phyloP scores from a whole-genome alignment of 306 rosid species.

The Quillaja saponaria region DNA sequence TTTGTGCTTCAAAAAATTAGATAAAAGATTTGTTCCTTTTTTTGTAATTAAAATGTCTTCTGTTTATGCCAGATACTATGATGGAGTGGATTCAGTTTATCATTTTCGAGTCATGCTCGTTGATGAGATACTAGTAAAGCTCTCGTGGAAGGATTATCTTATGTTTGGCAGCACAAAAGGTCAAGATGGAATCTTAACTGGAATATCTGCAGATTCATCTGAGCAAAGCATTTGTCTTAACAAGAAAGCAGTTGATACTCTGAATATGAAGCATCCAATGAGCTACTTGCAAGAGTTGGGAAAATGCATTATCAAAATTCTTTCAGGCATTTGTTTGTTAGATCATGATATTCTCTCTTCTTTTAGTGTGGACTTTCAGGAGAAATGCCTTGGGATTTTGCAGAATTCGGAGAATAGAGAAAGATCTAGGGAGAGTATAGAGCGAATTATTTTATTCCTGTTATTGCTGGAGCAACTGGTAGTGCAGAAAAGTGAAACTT shows the following conservation, averaged over 20 bases:
- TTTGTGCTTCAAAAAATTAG: background rate
- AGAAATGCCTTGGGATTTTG: conserved; percentile 49
- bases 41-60: conserved; percentile 27
- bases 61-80: conserved; percentile 59
- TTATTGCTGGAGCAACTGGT: conserved; percentile 69
- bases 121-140: conserved; percentile 66
- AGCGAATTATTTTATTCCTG: conserved; percentile 60
- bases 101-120: conserved; percentile 58
- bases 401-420: conserved; percentile 45
- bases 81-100: conserved; percentile 48
- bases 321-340: conserved; percentile 54
- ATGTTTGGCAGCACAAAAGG: conserved; percentile 39
- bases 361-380: conserved; percentile 59
- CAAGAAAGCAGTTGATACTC: conserved; percentile 42
- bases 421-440: conserved; percentile 42
- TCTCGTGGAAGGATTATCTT: conserved; percentile 73
- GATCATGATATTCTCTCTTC: conserved; percentile 55
- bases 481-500: conserved; percentile 60
- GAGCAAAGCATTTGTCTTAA: conserved; percentile 39
- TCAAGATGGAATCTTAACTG: conserved; percentile 41
- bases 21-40: conserved; percentile 22
- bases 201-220: conserved; percentile 42
- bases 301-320: conserved; percentile 66
- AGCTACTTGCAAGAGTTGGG: conserved; percentile 75
- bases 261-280: conserved; percentile 44